phyloP scores from a whole-genome alignment of 2,329 filamentous ascomycete species.

The Chaetomium sp. region DNA sequence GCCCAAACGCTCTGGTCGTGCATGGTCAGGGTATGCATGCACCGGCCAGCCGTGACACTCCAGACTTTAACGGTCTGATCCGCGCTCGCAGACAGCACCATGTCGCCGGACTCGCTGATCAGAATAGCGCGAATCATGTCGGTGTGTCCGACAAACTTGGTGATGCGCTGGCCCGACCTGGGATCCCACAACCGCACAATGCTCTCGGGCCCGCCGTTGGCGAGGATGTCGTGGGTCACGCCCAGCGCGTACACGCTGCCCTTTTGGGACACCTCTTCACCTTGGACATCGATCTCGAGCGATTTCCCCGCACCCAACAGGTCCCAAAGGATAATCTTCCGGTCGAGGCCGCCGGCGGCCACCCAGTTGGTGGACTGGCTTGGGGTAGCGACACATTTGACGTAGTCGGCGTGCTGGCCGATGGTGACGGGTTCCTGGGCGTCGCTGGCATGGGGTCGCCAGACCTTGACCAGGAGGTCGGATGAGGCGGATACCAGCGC shows the following conservation, averaged over 20 bases:
- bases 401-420: conserved; percentile 90
- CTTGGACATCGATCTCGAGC: conserved; percentile 76
- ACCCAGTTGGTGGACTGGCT: conserved; percentile 65
- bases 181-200: conserved; percentile 90
- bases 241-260: conserved; percentile 91
- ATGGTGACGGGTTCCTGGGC: conserved; percentile 69
- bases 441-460: conserved; percentile 67
- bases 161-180: conserved; percentile 79
- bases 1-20: conserved; percentile 98
- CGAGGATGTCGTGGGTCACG: conserved; percentile 72
- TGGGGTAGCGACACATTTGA: conserved; percentile 85
- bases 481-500: conserved; percentile 85
- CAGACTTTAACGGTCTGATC: conserved; percentile 98
- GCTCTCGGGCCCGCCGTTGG: conserved; percentile 89
- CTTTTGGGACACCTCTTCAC: conserved; percentile 80
- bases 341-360: conserved; percentile 86
- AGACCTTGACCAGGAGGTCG: conserved; percentile 89
- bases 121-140: conserved; percentile 90
- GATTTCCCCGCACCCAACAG: conserved; percentile 79
- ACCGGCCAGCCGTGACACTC: conserved; percentile 90
- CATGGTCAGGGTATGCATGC: conserved; percentile 98
- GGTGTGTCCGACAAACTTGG: conserved; percentile 94
- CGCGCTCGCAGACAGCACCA: conserved; percentile 86
- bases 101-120: conserved; percentile 81
- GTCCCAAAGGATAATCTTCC: conserved; percentile 91